Evolutionary conservation across 805 yeast genomes (phyloP).

Genomic region (Candida hungchunana): DNA sequence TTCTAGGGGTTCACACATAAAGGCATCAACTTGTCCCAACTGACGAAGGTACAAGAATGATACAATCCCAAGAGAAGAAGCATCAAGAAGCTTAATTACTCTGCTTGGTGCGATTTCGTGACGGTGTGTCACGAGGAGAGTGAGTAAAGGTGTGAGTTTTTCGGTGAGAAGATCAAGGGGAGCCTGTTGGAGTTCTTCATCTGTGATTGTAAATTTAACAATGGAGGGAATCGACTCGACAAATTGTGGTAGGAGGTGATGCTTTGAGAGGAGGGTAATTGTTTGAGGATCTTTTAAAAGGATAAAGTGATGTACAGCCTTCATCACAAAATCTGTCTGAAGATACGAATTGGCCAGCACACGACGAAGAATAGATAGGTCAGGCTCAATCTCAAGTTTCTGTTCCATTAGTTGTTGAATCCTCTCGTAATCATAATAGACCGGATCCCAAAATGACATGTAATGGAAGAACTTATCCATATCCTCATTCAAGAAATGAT

Average conservation of each 20-base stretch:
- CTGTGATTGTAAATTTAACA: slow-evolving; percentile 37
- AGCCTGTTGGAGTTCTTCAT: slow-evolving; percentile 34
- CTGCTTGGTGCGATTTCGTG: slow-evolving; percentile 57
- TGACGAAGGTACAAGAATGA: slow-evolving; percentile 63
- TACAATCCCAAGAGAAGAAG: slow-evolving; percentile 40
- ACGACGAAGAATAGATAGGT: slow-evolving; percentile 33
- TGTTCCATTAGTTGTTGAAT: slow-evolving; percentile 42
- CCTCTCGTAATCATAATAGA: slow-evolving; percentile 42
- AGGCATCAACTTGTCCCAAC: slow-evolving; percentile 53
- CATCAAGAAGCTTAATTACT: slow-evolving; percentile 44
- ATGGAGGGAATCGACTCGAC: slow-evolving; percentile 48
- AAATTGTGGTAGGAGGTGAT: slow-evolving; percentile 58
- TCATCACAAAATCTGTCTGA: slow-evolving; percentile 49
- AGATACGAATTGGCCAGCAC: slow-evolving; percentile 52
- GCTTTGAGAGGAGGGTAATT: slow-evolving; percentile 52
- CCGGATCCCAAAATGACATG: slow-evolving; percentile 53
- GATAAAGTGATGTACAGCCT: slow-evolving; percentile 64
- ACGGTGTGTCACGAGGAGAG: slow-evolving; percentile 55
- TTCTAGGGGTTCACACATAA: slow-evolving; percentile 52
- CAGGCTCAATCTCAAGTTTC: slow-evolving; percentile 33
- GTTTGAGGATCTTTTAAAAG: slow-evolving; percentile 49
- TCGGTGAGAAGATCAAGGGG: slow-evolving; percentile 28
- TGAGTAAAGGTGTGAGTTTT: slow-evolving; percentile 41
- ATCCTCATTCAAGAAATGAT: slow-evolving; percentile 15
- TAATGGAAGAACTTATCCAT: slow-evolving; percentile 36